Evolutionary conservation across 2,329 filamentous ascomycete genomes (phyloP).

Genomic region (Elsinoe australis): DNA sequence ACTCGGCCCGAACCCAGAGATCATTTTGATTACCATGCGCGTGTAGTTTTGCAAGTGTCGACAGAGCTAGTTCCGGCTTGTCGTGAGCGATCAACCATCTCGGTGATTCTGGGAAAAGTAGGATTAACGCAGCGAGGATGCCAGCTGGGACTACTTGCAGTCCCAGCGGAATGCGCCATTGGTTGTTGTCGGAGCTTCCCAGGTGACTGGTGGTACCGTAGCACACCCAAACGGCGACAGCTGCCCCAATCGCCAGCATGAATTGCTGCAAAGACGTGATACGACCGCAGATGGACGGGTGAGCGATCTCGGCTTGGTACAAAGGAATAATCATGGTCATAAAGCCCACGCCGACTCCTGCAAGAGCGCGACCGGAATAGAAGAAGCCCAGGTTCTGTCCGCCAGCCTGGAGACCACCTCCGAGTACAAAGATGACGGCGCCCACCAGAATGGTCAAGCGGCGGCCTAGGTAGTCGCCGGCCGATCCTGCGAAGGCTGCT

Average conservation of each 20-base stretch:
- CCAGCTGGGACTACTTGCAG: constrained; percentile 23
- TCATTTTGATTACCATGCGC: constrained; percentile 24
- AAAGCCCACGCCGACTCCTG: constrained; percentile 25
- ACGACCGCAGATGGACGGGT: constrained; percentile 23
- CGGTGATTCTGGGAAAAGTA: constrained; percentile 39
- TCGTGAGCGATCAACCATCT: constrained; percentile 39
- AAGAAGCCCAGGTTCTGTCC: constrained; percentile 22
- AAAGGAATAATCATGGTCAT: constrained; percentile 64
- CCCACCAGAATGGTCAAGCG: constrained; percentile 60
- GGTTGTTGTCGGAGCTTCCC: constrained; percentile 20
- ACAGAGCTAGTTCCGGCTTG: constrained; percentile 32
- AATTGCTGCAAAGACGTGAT: constrained; percentile 25
- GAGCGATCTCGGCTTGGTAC: constrained; percentile 71
- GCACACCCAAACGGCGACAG: constrained; percentile 45
- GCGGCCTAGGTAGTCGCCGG: constrained; percentile 63
- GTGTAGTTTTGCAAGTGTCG: constrained; percentile 23
- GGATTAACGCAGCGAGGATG: constrained; percentile 24
- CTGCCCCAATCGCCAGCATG: constrained; percentile 59
- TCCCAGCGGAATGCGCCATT: constrained; percentile 25
- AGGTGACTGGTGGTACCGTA: constrained; percentile 24
- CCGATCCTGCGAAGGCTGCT: no score
- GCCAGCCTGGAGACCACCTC: constrained; percentile 24
- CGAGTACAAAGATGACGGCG: constrained; percentile 39
- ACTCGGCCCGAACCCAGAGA: constrained; percentile 24
- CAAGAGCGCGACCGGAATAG: constrained; percentile 22